Percentiles rank a stretch among this genome's conserved stretches.
These are phyloP conservation scores for Wallacemonas sp. DNA, from an alignment of 208 protist genomes.

Conservation along the genomic window DNA sequence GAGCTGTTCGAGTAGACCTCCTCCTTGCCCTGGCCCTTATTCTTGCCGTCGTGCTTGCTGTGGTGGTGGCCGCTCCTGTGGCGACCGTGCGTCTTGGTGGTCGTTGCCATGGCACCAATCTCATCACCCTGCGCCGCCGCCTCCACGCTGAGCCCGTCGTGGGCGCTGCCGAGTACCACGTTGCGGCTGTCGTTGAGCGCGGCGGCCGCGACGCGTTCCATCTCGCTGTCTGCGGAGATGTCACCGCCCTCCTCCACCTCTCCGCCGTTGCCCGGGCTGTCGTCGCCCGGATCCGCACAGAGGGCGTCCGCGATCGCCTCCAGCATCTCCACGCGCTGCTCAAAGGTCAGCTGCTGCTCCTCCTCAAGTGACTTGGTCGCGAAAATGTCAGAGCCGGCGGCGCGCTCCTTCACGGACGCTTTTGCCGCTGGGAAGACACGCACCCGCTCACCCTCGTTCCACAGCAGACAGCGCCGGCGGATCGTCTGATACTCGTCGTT, in stretches of 20 bases:
- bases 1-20: constrained; percentile 4
- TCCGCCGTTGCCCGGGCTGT: not conserved
- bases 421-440: constrained; percentile 21
- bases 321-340: constrained; percentile 11
- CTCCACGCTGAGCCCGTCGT: not conserved
- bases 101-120: not conserved
- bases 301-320: constrained; percentile 2
- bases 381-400: constrained; percentile 5
- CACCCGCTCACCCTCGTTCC: constrained; percentile 56
- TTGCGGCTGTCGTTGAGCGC: not conserved
- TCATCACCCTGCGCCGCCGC: no score
- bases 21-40: no score
- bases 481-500: constrained; percentile 32
- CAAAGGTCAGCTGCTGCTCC: constrained; percentile 23
- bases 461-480: constrained; percentile 29
- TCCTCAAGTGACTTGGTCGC: constrained; percentile 15
- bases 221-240: not conserved
- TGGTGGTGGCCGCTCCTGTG: not conserved
- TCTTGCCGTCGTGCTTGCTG: no score
- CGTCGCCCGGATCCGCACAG: not conserved
- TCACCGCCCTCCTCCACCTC: not conserved
- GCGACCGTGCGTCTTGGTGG: not conserved
- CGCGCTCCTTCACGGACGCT: not conserved
- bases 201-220: not conserved
- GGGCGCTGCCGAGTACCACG: not conserved